A percentile compares a stretch with the other conserved stretches of the same genome.
phyloP scores from a whole-genome alignment of 2,329 filamentous ascomycete genomes.

The Plenodomus biglobosus region DNA sequence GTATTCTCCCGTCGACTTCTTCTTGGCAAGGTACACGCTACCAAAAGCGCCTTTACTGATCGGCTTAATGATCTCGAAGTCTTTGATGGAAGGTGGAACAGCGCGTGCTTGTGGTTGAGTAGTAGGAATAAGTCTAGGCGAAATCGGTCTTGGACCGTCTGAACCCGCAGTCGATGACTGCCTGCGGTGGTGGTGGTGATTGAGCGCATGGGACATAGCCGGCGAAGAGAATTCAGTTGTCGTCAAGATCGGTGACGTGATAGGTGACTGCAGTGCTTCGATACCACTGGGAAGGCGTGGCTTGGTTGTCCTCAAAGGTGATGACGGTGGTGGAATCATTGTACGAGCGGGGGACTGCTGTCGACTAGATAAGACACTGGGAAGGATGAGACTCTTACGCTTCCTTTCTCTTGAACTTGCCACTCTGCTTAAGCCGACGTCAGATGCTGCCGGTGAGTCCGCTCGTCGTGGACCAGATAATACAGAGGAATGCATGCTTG shows the following conservation, averaged over 20 bases:
- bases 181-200: constrained; percentile 82
- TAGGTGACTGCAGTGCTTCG: constrained; percentile 76
- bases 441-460: constrained; percentile 81
- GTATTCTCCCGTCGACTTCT: constrained; percentile 97
- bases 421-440: constrained; percentile 75
- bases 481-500: constrained; percentile 80
- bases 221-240: constrained; percentile 81
- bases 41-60: constrained; percentile 99
- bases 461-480: constrained; percentile 71
- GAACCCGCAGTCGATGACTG: constrained; percentile 91
- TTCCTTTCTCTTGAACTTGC: constrained; percentile 81
- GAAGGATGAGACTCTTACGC: constrained; percentile 80
- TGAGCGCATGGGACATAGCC: constrained; percentile 56
- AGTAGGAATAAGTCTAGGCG: constrained; percentile 76
- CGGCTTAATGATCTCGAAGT: constrained; percentile 99
- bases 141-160: constrained; percentile 66
- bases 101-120: constrained; percentile 82
- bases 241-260: constrained; percentile 84
- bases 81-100: constrained; percentile 93
- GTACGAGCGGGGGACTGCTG: constrained; percentile 88
- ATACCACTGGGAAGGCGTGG: constrained; percentile 66
- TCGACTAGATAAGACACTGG: constrained; percentile 74
- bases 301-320: constrained; percentile 82
- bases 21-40: constrained; percentile 96
- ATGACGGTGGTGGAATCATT: constrained; percentile 68